Base-by-base conservation (phyloP, 768 basidiomycete species). In the Trametes elegans region DNA sequence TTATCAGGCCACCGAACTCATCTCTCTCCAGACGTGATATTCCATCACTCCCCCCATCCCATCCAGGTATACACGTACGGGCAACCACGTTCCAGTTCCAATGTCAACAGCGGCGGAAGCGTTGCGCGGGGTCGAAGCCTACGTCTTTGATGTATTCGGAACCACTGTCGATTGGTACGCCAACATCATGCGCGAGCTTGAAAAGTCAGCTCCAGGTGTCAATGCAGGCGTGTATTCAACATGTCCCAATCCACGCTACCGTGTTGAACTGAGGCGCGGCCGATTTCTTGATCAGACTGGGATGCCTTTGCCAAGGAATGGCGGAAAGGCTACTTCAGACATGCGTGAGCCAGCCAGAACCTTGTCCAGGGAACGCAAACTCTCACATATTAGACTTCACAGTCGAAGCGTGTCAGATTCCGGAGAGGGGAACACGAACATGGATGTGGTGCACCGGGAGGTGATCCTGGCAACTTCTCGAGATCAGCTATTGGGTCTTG, bases 381-480 rank as follows among this genome's bases (percentile, higher is more conserved):
- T n/a, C 5, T 23, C 4, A 5, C 3, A 80, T 80, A 1, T 16
- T 10, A 13, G 9, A 7, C 11, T 31, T 3, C 19, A 24, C 31
- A 49, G 51, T 7, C 70, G 66, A 9, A 65, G 62, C 2, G 71
- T 84, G 14, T 76, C 79, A 4, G 62, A 66, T 32, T 77, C 76
- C 6, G 79, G 74, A 0, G 51, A 69, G 31, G 84, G 81, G 0
- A 72, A 79, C 3, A 67, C 65, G 6, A 83, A 78, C 60, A 69
- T 84, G 18, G 86, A 87, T 52, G 44, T 70, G 14, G 74, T 79
- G 67, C 83, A 86, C 62, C 74, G 82, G 52, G 60, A 83, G 69
- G 83, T 78, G 43, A 29, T 60, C 61, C 2, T 5, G 19, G 9
- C 38, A 39, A 39, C 16, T 39, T 3, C n/a, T 14, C 38, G 35